phyloP scores from a whole-genome alignment of 1,284 basidiomycete genomes.

The Ceratobasidium sp. region DNA sequence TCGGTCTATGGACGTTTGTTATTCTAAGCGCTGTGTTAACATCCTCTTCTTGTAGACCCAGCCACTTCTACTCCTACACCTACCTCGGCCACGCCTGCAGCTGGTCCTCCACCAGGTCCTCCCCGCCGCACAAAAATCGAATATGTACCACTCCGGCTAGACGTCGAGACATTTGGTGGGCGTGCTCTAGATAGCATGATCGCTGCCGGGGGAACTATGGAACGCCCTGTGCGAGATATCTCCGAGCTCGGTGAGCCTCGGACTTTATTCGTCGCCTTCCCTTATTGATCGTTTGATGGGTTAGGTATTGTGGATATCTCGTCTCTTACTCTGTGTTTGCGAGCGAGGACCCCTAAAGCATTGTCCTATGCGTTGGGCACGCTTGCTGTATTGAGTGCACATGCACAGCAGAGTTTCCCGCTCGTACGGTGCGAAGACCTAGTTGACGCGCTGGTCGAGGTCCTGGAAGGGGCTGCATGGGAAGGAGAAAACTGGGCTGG shows the following conservation, averaged over 20 bases:
- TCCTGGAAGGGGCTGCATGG: conserved; percentile 88
- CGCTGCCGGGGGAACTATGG: conserved; percentile 65
- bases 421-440: conserved; percentile 84
- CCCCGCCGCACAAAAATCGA: conserved; percentile 84
- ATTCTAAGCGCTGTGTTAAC: not conserved
- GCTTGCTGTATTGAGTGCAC: conserved; percentile 85
- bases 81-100: conserved; percentile 4
- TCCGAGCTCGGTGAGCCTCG: conserved; percentile 74
- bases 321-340: conserved; percentile 88
- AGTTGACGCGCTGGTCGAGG: conserved; percentile 87
- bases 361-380: conserved; percentile 92
- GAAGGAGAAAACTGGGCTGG: conserved; percentile 59
- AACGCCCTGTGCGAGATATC: conserved; percentile 73
- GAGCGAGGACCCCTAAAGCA: conserved; percentile 86
- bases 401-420: conserved; percentile 76
- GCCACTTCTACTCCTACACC: conserved; percentile 5
- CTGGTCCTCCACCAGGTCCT: conserved; percentile 17
- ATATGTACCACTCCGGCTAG: conserved; percentile 86
- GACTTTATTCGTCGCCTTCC: not conserved
- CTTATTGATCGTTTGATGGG: conserved; percentile 51
- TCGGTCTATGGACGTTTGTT: not conserved
- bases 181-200: conserved; percentile 82
- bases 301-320: conserved; percentile 85
- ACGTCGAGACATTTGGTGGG: conserved; percentile 85
- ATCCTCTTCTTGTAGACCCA: not conserved